Evolutionary conservation across 164 flowering plant species (phyloP), one percentile per base, ranked within the genome.

Genomic region (Macadamia tetraphylla): DNA sequence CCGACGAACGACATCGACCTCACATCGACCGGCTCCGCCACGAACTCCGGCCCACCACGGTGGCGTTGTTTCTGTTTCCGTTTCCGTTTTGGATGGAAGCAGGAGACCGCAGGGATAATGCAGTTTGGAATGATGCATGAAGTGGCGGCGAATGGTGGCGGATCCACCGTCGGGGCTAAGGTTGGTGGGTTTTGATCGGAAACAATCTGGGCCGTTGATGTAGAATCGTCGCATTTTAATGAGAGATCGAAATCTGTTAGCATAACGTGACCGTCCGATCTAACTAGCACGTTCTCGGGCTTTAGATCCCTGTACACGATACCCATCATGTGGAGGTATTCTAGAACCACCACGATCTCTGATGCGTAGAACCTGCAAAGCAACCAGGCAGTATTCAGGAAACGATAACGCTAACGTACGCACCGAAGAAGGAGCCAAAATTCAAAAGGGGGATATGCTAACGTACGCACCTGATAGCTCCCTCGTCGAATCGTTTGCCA

Each of bases 1-100:
- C 97, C 97, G 0, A 92, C 95, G 57, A 92, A 92, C 1, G 97
- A 92, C 94, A 87, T 92, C 1, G 95, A 92, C 14, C 97, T 70
- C 6, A 87, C 87, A 48, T 89, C 89, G 0, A 84, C 52, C 1
- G 97, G 97, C 74, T 88, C 94, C 0, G 94, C 84, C 44, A 89
- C 84, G 15, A 91, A 79, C 69, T 87, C 88, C 0, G 84, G 85
- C 23, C 75, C 73, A 13, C 70, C 68, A 3, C 73, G 74, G 6
- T 56, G 79, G 15, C 67, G 60, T 0, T 63, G 70, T 71, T 84
- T 88, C 81, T 85, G 88, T 79, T 79, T 83, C 0, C 85, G 86
- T 62, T 64, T 75, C 14, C 86, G 83, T 65, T 72, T 82, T 0
- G 85, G 87, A 66, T 80, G 84, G 83, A 90, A 86, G 72, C 96